Conservation (phyloP, 2,329 filamentous ascomycete genomes). For the Sclerotinia nivalis region DNA sequence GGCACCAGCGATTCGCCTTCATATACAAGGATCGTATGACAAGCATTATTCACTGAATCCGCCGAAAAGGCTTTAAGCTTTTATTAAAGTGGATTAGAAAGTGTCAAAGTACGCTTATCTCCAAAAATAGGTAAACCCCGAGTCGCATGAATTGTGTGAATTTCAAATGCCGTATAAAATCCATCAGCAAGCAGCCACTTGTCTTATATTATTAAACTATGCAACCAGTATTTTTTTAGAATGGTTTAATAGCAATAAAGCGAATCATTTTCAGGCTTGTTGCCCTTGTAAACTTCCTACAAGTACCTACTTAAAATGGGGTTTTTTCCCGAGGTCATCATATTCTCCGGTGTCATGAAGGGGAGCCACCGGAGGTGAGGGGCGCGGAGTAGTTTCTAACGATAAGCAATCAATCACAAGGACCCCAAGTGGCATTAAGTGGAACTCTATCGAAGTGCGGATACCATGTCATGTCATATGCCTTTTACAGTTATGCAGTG, state of each 20-base stretch:
- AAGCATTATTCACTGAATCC: neutral
- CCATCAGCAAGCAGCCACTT: conserved; percentile 10
- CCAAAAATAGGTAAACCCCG: conserved; percentile 3
- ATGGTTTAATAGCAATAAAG: too few relatives aligned
- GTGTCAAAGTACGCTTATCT: neutral
- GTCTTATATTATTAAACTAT: neutral
- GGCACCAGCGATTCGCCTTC: conserved; percentile 8
- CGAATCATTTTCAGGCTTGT: too few relatives aligned
- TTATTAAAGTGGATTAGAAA: neutral
- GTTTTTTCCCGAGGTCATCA: neutral
- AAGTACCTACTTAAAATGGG: neutral
- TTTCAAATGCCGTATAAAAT: neutral
- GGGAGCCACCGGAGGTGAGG: conserved; percentile 5
- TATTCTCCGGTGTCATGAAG: conserved; percentile 4
- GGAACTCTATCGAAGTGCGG: neutral
- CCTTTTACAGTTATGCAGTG: neutral
- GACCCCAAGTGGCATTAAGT: neutral
- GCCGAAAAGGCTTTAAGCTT: neutral
- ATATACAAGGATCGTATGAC: neutral
- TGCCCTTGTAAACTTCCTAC: too few relatives aligned
- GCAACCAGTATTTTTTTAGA: neutral
- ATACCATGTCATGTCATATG: neutral
- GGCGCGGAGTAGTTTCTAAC: neutral
- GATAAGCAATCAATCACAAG: conserved; percentile 18
- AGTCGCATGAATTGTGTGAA: conserved; percentile 2